A percentile compares a stretch with the other conserved stretches of the same genome.
Conservation (phyloP, 2,329 filamentous ascomycete species). For the Aureobasidium namibiae region DNA sequence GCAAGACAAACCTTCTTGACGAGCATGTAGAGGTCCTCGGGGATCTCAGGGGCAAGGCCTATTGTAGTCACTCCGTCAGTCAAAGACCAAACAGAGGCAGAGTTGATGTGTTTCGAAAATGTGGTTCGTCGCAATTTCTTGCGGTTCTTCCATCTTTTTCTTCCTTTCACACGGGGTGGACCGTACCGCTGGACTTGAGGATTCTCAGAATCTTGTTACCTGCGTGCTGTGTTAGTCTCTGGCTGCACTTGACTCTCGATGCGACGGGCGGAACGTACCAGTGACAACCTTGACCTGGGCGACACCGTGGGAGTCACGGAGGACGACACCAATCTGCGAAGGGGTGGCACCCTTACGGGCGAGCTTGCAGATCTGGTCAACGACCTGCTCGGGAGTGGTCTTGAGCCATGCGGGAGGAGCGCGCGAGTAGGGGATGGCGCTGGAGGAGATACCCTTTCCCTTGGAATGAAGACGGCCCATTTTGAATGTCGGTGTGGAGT, state of each 20-base stretch:
- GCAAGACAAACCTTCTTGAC: conserved; percentile 88
- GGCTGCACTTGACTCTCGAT: neutral
- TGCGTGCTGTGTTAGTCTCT: conserved; percentile 28
- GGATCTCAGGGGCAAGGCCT: conserved; percentile 98
- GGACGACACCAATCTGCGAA: conserved; percentile 97
- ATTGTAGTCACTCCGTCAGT: conserved; percentile 41
- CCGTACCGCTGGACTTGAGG: conserved; percentile 93
- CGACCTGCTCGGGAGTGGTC: conserved; percentile 96
- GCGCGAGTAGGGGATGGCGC: conserved; percentile 94
- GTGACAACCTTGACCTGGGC: conserved; percentile 97
- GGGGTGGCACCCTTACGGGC: conserved; percentile 98
- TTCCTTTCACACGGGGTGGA: conserved; percentile 35
- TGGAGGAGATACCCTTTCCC: conserved; percentile 97
- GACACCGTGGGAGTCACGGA: conserved; percentile 96
- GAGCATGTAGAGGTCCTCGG: conserved; percentile 99
- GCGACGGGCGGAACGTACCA: conserved; percentile 50
- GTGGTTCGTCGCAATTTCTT: conserved; percentile 4
- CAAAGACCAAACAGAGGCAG: conserved; percentile 35
- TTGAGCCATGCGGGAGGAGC: conserved; percentile 91
- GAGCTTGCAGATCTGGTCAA: conserved; percentile 98
- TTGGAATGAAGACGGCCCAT: conserved; percentile 99
- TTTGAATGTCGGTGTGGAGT: conserved; percentile 34
- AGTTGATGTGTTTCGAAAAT: conserved; percentile 22
- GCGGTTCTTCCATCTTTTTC: conserved; percentile 17
- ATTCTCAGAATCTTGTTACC: conserved; percentile 99